Conservation (phyloP, 2,329 filamentous ascomycete genomes). For the Scytalidium lignicola region DNA sequence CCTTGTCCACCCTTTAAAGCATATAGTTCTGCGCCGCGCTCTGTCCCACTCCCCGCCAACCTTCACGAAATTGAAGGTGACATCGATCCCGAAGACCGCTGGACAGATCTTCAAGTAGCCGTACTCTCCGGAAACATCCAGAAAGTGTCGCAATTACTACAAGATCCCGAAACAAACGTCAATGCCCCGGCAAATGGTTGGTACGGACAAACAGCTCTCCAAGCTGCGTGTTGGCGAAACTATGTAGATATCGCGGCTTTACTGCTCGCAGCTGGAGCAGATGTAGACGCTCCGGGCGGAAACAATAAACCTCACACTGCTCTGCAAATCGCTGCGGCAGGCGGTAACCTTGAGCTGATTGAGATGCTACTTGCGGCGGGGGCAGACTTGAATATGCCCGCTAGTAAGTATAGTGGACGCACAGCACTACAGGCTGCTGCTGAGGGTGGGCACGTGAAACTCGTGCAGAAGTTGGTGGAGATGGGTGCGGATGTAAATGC, state of each 20-base stretch:
- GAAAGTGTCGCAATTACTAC: constrained; percentile 5
- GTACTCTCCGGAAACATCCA: constrained; percentile 2
- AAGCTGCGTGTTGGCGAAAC: constrained; percentile 7
- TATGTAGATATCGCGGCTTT: constrained; percentile 4
- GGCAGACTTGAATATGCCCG: constrained; percentile 10
- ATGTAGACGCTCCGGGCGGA: constrained; percentile 8
- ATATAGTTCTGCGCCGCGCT: too few relatives aligned
- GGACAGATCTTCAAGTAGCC: constrained; percentile 5
- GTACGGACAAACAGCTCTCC: constrained; percentile 11
- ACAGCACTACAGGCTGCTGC: constrained; percentile 35
- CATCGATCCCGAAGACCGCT: constrained; percentile 2
- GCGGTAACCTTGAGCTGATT: constrained; percentile 1
- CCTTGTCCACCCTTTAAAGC: too few relatives aligned
- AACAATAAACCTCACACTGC: constrained; percentile 9
- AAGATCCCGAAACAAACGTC: background rate
- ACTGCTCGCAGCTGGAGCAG: constrained; percentile 10
- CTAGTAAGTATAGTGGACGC: constrained; percentile 21
- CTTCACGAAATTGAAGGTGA: constrained; percentile 1
- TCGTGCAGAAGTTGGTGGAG: constrained; percentile 27
- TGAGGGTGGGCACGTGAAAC: constrained; percentile 22
- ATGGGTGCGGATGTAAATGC: constrained; percentile 32
- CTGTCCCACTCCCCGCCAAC: too few relatives aligned
- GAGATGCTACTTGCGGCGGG: constrained; percentile 3
- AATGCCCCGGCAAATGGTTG: constrained; percentile 6
- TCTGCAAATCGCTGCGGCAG: constrained; percentile 4